These are phyloP conservation scores for Suillus bovinus DNA, from an alignment of 768 basidiomycete species.

Conservation along the genomic window DNA sequence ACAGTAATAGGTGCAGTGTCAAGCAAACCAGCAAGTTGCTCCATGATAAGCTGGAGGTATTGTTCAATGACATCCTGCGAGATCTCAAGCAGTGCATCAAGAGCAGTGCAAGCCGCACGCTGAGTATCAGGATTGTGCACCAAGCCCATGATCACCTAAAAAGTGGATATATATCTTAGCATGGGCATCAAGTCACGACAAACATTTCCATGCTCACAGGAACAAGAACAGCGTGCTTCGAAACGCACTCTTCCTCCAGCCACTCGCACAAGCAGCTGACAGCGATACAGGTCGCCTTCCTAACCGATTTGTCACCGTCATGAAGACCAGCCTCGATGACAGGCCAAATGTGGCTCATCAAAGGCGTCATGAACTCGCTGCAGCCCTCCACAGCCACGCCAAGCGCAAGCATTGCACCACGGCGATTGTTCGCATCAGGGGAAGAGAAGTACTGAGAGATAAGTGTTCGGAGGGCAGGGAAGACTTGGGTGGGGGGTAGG, in stretches of 20 bases:
- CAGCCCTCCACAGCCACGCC: conserved; percentile 97
- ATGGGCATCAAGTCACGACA: background rate
- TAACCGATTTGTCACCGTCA: conserved; percentile 81
- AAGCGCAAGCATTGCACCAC: conserved; percentile 92
- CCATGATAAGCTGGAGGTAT: conserved; percentile 94
- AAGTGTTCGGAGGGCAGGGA: conserved; percentile 83
- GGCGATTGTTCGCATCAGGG: conserved; percentile 73
- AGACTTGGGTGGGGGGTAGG: conserved; percentile 93
- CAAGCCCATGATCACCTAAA: conserved; percentile 84
- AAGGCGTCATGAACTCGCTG: conserved; percentile 95
- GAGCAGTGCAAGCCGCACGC: conserved; percentile 91
- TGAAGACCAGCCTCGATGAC: conserved; percentile 85
- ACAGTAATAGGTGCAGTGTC: conserved; percentile 84
- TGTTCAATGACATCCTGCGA: conserved; percentile 86
- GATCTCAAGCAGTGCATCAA: conserved; percentile 95
- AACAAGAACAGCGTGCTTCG: conserved; percentile 80
- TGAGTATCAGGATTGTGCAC: conserved; percentile 88
- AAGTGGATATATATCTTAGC: background rate
- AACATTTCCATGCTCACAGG: conserved; percentile 53
- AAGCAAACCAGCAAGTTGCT: conserved; percentile 83
- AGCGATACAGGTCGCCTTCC: conserved; percentile 95
- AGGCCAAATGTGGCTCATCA: conserved; percentile 92
- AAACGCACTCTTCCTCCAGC: conserved; percentile 90
- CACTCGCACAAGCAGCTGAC: conserved; percentile 97
- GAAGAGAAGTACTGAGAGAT: conserved; percentile 87